Conservation (phyloP, 208 protist genomes). For the Acanthamoeba royreba region DNA sequence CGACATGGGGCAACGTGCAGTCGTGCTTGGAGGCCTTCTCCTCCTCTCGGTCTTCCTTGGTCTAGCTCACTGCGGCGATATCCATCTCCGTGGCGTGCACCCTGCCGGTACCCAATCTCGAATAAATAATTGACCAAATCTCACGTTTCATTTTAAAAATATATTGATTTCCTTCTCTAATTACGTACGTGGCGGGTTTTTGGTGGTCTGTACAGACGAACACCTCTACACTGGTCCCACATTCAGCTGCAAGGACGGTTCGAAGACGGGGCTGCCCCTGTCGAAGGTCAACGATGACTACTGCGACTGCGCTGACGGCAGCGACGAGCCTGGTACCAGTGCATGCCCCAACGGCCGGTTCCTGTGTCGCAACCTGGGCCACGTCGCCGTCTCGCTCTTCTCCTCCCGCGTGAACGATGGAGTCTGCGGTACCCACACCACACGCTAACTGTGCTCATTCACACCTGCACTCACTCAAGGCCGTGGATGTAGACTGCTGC, state of each 20-base stretch:
- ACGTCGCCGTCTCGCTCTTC: slow-evolving; percentile 71
- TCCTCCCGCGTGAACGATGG: slow-evolving; percentile 88
- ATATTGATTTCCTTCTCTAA: too few relatives aligned
- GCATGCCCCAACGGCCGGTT: slow-evolving; percentile 80
- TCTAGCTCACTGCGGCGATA: not conserved
- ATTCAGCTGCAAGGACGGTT: slow-evolving; percentile 12
- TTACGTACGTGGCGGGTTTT: not conserved
- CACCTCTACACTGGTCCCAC: not conserved
- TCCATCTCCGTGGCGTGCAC: not conserved
- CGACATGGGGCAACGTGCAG: too few relatives aligned
- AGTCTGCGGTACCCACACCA: slow-evolving; percentile 75
- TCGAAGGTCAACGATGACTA: slow-evolving; percentile 91
- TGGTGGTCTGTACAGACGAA: not conserved
- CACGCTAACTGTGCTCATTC: not conserved
- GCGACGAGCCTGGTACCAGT: slow-evolving; percentile 90
- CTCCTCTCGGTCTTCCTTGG: not conserved
- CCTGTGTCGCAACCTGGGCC: slow-evolving; percentile 83
- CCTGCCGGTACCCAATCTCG: not conserved
- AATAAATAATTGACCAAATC: too few relatives aligned
- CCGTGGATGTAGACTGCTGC: slow-evolving; percentile 84
- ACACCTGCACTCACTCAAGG: not conserved
- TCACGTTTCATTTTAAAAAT: too few relatives aligned
- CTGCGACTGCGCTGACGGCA: slow-evolving; percentile 93
- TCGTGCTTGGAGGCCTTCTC: too few relatives aligned
- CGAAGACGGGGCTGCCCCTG: not conserved